phyloP scores from a whole-genome alignment of 2,329 filamentous ascomycete genomes.

The Cladophialophora psammophila region DNA sequence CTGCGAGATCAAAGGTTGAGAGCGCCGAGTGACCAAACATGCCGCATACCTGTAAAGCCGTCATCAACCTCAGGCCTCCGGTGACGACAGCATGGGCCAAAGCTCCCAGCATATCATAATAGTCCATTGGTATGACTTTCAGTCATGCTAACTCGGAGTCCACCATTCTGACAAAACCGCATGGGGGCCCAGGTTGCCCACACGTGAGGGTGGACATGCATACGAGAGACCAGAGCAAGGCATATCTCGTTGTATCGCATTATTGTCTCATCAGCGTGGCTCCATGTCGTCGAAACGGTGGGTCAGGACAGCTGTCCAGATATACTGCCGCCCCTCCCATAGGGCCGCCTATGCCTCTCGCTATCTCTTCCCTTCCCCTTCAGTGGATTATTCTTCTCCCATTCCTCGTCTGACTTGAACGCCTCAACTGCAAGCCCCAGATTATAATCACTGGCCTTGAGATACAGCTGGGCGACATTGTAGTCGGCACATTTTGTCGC shows the following conservation, averaged over 20 bases:
- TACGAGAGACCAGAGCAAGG: not conserved
- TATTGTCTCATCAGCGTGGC: not conserved
- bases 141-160: too few relatives aligned
- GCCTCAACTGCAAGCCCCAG: conserved; percentile 68
- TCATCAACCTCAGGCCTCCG: not conserved
- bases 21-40: not conserved
- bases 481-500: conserved; percentile 69
- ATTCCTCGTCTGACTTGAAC: conserved; percentile 75
- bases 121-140: not conserved
- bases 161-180: not conserved
- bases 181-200: not conserved
- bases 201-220: not conserved
- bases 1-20: not conserved
- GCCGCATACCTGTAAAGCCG: not conserved
- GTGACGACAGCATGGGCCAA: not conserved
- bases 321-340: conserved; percentile 30
- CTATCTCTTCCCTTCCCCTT: conserved; percentile 50
- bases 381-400: conserved; percentile 74
- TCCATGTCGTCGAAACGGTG: not conserved
- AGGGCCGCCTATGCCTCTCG: conserved; percentile 2
- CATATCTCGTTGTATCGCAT: not conserved
- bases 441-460: conserved; percentile 71
- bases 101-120: not conserved
- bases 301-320: conserved; percentile 35
- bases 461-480: conserved; percentile 76